Percentiles rank a stretch among this genome's conserved stretches.
Evolutionary conservation across 2,329 filamentous ascomycete species (phyloP).

Genomic region (Scedosporium minutisporum): DNA sequence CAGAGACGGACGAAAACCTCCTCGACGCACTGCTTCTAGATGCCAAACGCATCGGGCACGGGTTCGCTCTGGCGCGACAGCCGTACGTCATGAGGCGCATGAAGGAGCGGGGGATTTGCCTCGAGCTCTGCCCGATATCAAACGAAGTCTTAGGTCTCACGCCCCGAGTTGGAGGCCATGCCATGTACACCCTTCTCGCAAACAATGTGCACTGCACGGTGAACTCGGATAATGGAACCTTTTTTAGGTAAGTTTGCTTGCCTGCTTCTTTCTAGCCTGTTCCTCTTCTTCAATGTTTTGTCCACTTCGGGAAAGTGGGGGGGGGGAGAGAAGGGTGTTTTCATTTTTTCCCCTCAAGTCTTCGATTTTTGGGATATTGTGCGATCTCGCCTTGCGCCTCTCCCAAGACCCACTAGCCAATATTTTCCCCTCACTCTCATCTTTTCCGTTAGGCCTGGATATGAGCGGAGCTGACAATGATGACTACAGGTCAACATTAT

Average conservation of each 20-base stretch:
- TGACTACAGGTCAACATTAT: constrained; percentile 53
- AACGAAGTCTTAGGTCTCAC: constrained; percentile 68
- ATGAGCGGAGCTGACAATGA: neutral
- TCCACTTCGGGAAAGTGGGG: neutral
- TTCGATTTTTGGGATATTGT: neutral
- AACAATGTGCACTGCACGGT: constrained; percentile 65
- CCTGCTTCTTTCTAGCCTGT: neutral
- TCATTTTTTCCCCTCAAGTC: neutral
- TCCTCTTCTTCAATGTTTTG: neutral
- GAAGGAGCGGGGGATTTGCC: constrained; percentile 52
- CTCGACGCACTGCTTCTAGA: constrained; percentile 57
- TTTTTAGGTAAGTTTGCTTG: constrained; percentile 47
- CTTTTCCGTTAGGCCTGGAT: constrained; percentile 7
- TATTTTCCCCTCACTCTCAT: neutral
- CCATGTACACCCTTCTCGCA: constrained; percentile 59
- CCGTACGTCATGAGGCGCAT: constrained; percentile 57
- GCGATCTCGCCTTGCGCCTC: neutral
- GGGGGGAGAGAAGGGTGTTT: neutral
- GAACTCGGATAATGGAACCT: constrained; percentile 65
- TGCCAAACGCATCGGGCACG: constrained; percentile 64
- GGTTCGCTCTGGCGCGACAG: constrained; percentile 59
- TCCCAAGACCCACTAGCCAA: neutral
- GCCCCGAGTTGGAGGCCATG: constrained; percentile 53
- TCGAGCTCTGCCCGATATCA: constrained; percentile 71
- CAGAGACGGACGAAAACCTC: constrained; percentile 56